Evolutionary conservation across 1,284 basidiomycete genomes (phyloP).

Genomic region (Pyrrhoderma noxium): DNA sequence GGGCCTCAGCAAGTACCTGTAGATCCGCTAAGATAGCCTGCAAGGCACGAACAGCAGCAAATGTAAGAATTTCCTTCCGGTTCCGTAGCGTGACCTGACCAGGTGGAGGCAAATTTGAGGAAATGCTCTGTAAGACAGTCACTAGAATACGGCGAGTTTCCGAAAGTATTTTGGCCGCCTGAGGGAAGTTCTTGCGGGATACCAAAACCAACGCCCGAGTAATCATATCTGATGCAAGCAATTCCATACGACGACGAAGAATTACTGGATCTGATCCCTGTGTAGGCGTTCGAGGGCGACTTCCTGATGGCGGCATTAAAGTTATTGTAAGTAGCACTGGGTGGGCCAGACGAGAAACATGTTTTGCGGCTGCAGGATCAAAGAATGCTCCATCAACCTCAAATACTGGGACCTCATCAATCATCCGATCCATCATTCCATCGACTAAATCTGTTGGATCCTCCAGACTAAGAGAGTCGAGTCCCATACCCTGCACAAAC

Average conservation of each 20-base stretch:
- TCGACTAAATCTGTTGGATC: constrained; percentile 66
- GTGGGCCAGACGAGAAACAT: constrained; percentile 77
- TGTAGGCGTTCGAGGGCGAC: constrained; percentile 36
- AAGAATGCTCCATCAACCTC: constrained; percentile 91
- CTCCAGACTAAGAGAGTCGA: constrained; percentile 65
- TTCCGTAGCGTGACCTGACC: constrained; percentile 46
- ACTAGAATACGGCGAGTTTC: constrained; percentile 86
- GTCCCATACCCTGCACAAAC: constrained; percentile 74
- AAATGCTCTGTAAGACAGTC: constrained; percentile 76
- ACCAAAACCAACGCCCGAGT: constrained; percentile 86
- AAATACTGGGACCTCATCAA: constrained; percentile 88
- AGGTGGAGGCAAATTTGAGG: constrained; percentile 57
- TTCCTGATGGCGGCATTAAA: constrained; percentile 54
- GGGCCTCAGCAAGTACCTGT: constrained; percentile 74
- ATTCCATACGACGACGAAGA: constrained; percentile 87
- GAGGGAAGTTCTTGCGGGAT: constrained; percentile 76
- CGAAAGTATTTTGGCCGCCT: constrained; percentile 79
- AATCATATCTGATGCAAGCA: constrained; percentile 91
- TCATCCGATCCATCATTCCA: constrained; percentile 85
- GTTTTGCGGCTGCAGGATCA: constrained; percentile 76
- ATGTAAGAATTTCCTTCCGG: constrained; percentile 65
- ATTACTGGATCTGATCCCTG: constrained; percentile 73
- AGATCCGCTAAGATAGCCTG: constrained; percentile 80
- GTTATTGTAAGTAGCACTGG: constrained; percentile 87
- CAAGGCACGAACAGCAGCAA: constrained; percentile 68